Evolutionary conservation across 352 stramenopile species (phyloP), one percentile per base, ranked within the genome.

Genomic region (Phytophthora brassicae): DNA sequence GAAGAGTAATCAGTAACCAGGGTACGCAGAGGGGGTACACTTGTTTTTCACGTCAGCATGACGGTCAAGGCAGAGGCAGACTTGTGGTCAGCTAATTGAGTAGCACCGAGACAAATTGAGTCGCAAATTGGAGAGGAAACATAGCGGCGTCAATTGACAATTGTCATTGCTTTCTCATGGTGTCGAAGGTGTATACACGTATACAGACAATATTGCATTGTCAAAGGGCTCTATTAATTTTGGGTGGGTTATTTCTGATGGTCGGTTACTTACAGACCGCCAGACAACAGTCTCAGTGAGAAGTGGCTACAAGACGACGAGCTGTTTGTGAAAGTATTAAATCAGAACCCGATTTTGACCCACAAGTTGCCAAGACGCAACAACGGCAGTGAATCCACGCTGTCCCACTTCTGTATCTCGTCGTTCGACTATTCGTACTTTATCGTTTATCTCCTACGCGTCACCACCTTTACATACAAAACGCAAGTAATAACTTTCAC

Each of bases 351-450:
- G n/a, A n/a, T n/a, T n/a, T n/a, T n/a, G n/a, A n/a, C n/a, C n/a
- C n/a, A n/a, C n/a, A n/a, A n/a, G 26, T 31, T 31, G 26, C n/a
- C 26, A 31, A 31, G 26, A 24, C n/a, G 38, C 39, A 24, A 16
- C 44, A n/a, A 5, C n/a, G 26, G 33, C n/a, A 57, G 61, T 69
- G 61, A 69, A 69, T 69, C 61, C 61, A 58, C 17, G 35, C 20
- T 46, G 61, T 69, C 29, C 61, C 55, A 69, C 61, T 36, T 54
- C 23, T 64, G 61, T 60, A 64, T 59, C 61, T 33, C 52, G 26
- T 31, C 26, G 26, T 31, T 24, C 29, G 39, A 35, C 0, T 7
- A 4, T 4, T 16, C 9, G 14, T 44, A 69, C 61, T 33, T 17
- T 52, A 19, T 1, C 3, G 14, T 12, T 2, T 16, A 57, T 70